Evolutionary conservation across 1,284 basidiomycete genomes (phyloP), one percentile per base, ranked within the genome.

Genomic region (Cutaneotrichosporon sp.): DNA sequence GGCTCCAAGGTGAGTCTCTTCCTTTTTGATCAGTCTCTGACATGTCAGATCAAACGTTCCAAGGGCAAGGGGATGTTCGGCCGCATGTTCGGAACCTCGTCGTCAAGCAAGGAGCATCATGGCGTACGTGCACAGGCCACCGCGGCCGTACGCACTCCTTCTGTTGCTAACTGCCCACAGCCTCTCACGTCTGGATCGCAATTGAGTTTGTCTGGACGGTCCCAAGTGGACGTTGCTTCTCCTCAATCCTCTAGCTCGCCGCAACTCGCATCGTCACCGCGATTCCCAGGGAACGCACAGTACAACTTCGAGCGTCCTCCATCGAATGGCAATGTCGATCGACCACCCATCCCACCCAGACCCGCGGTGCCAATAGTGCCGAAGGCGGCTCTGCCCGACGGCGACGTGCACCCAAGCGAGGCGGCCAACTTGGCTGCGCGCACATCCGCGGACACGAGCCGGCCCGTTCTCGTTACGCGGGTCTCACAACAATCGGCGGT

Each of bases 11-110:
- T 76, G 63, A 57, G 75, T 64, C 36, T 13, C 5, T 40, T n/a
- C 26, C 50, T 18, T 9, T 10, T 46, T 40, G 34, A 36, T 13
- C n/a, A 40, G 40, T 32, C 30, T 10, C 51, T 53, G 30, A 53
- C 30, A 31, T 34, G 31, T n/a, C 26, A 60, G 50, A 26, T 21
- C 21, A 57, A 60, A 26, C 64, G 59, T 26, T 51, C 49, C 63
- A 66, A 79, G 72, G 64, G 74, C 75, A 34, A 77, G 66, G 78
- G 78, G 16, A 71, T 81, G 64, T 76, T 80, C 63, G 79, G 78
- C 2, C 70, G 77, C 58, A 77, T 80, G 74, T 81, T 81, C 67
- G 76, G 77, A 5, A 63, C 70, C 5, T 60, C 66, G 2, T 65
- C 62, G 26, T 64, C 65, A 1, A 62, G 26, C 60, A 67, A 66